Percentiles rank a stretch among this genome's conserved stretches.
phyloP scores from a whole-genome alignment of 169 alveolate species.

The Cryptosporidium ubiquitum region DNA sequence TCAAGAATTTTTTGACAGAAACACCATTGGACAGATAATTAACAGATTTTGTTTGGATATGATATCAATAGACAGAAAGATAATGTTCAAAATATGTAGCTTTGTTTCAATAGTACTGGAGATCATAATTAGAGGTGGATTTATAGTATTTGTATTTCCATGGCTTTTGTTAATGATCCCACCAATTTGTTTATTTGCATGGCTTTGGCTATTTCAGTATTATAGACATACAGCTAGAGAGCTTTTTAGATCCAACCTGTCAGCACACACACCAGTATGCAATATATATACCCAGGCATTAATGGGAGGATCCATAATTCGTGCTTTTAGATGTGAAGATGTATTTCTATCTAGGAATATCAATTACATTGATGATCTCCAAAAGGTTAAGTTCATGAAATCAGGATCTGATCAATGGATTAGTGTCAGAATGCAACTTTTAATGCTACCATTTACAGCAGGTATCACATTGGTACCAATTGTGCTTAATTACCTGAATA shows the following conservation, averaged over 20 bases:
- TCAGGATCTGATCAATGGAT: slow-evolving; percentile 65
- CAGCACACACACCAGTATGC: slow-evolving; percentile 79
- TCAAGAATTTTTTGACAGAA: slow-evolving; percentile 75
- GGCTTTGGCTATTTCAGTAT: slow-evolving; percentile 62
- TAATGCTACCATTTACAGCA: slow-evolving; percentile 67
- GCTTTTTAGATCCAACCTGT: slow-evolving; percentile 76
- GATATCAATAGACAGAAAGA: slow-evolving; percentile 75
- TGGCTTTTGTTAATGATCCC: slow-evolving; percentile 60
- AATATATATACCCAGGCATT: slow-evolving; percentile 78
- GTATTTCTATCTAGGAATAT: slow-evolving; percentile 24
- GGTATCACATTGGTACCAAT: slow-evolving; percentile 51
- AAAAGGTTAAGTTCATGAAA: slow-evolving; percentile 55
- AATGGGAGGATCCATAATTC: slow-evolving; percentile 76
- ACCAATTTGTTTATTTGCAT: slow-evolving; percentile 37
- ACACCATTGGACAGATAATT: slow-evolving; percentile 78
- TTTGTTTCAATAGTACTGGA: slow-evolving; percentile 73
- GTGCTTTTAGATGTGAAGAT: slow-evolving; percentile 67
- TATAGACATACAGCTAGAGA: slow-evolving; percentile 78
- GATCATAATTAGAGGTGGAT: slow-evolving; percentile 69
- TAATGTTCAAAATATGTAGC: slow-evolving; percentile 75
- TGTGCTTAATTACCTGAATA: slow-evolving; percentile 9
- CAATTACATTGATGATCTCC: slow-evolving; percentile 40
- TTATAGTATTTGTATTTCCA: slow-evolving; percentile 56
- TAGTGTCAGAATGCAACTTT: slow-evolving; percentile 64
- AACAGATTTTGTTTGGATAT: slow-evolving; percentile 78